A percentile compares a stretch with the other conserved stretches of the same genome.
Evolutionary conservation across 1,284 basidiomycete genomes (phyloP).

Genomic region (Polyporus tsugae): DNA sequence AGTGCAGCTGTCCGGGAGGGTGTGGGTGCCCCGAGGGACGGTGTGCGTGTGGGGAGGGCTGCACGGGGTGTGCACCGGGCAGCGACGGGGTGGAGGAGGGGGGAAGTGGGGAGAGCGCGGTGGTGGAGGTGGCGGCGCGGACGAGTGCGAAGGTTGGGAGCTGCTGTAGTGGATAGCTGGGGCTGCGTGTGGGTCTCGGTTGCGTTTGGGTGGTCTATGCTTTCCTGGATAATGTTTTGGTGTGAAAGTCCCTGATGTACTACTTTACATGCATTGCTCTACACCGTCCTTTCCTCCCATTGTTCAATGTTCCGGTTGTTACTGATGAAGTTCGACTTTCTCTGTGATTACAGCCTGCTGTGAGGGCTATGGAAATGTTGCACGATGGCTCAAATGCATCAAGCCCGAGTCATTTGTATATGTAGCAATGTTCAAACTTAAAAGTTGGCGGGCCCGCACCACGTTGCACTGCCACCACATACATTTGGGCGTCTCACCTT

Average conservation of each 20-base stretch:
- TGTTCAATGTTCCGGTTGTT: background rate
- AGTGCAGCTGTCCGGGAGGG: constrained; percentile 64
- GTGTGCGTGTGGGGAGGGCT: constrained; percentile 61
- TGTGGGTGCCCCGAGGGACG: constrained; percentile 51
- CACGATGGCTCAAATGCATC: too few species aligned
- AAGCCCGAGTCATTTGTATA: background rate
- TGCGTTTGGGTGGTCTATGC: background rate
- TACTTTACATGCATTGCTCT: background rate
- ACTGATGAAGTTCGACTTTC: background rate
- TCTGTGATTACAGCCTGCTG: background rate
- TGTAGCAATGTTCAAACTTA: background rate
- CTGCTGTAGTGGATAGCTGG: background rate
- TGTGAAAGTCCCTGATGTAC: background rate
- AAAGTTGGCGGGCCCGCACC: background rate
- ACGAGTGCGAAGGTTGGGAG: background rate
- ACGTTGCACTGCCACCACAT: background rate
- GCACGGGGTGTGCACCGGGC: constrained; percentile 57
- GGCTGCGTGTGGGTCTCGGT: background rate
- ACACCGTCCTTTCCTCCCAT: background rate
- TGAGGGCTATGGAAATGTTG: too few species aligned
- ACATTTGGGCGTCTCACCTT: background rate
- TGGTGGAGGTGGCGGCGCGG: background rate
- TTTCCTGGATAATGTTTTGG: background rate
- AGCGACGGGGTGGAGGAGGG: constrained; percentile 11
- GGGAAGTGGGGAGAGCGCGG: background rate